phyloP scores from a whole-genome alignment of 2,329 filamentous ascomycete genomes.

The Aureobasidium lini region DNA sequence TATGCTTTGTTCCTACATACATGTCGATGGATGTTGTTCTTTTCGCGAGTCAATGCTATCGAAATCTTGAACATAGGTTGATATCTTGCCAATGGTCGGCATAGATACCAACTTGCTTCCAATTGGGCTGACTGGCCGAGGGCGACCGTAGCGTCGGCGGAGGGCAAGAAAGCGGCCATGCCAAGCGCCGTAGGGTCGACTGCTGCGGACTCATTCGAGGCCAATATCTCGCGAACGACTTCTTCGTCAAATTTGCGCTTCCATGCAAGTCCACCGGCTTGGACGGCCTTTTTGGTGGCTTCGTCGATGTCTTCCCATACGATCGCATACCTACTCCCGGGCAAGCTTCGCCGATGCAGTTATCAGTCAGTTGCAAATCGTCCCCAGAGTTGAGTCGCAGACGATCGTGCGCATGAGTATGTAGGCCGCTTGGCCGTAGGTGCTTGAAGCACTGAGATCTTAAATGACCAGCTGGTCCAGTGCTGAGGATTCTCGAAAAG shows the following conservation, averaged over 20 bases:
- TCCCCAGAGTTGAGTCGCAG: no score
- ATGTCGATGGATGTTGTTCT: not conserved
- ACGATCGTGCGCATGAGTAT: no score
- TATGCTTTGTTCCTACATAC: not conserved
- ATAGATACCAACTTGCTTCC: not conserved
- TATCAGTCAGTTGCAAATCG: no score
- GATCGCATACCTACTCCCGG: slow-evolving; percentile 82
- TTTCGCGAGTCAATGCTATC: not conserved
- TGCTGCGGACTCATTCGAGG: slow-evolving; percentile 49
- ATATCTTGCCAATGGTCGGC: not conserved
- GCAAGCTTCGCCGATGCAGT: no score
- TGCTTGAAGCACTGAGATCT: no score
- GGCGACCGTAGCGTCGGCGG: not conserved
- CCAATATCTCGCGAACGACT: slow-evolving; percentile 65
- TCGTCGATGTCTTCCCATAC: slow-evolving; percentile 94
- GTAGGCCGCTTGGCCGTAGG: no score
- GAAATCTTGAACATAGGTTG: not conserved
- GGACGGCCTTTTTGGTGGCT: slow-evolving; percentile 75
- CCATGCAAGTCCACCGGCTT: slow-evolving; percentile 75
- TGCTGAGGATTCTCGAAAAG: no score
- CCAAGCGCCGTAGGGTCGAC: slow-evolving; percentile 8
- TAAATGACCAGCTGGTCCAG: no score
- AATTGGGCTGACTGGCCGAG: not conserved
- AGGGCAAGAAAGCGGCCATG: not conserved
- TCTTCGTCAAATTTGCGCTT: slow-evolving; percentile 91